Percentiles rank a stretch among this genome's conserved stretches.
These are phyloP conservation scores for Trifolium subterraneum DNA, from an alignment of 306 rosid species.

Conservation along the genomic window DNA sequence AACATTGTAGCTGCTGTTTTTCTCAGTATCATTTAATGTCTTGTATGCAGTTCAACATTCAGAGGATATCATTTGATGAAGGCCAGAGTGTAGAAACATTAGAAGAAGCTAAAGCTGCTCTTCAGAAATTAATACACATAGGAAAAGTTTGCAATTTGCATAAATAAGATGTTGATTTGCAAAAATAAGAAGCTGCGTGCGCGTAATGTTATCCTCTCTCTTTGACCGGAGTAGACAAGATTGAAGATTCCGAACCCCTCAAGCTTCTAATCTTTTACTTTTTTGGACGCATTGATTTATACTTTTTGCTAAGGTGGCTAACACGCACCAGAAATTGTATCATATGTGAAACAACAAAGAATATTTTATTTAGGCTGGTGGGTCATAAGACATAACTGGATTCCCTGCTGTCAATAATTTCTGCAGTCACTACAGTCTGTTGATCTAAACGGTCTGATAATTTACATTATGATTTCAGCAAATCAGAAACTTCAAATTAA, in stretches of 20 bases:
- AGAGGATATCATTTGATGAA: slow-evolving; percentile 89
- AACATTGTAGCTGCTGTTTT: slow-evolving; percentile 19
- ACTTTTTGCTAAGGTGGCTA: slow-evolving; percentile 10
- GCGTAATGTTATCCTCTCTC: slow-evolving; percentile 10
- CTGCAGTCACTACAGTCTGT: not conserved
- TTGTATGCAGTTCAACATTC: slow-evolving; percentile 83
- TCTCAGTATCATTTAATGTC: not conserved
- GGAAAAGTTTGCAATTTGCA: slow-evolving; percentile 74
- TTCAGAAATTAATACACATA: slow-evolving; percentile 74
- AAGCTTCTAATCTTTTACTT: slow-evolving; percentile 38
- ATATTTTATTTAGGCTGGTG: slow-evolving; percentile 19
- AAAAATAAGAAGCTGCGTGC: slow-evolving; percentile 46
- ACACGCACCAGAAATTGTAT: slow-evolving; percentile 42
- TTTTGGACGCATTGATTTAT: slow-evolving; percentile 38
- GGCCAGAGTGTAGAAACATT: slow-evolving; percentile 88
- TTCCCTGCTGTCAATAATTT: not conserved
- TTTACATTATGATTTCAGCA: not conserved
- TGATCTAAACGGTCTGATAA: not conserved
- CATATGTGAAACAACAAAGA: slow-evolving; percentile 38
- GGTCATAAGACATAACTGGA: not conserved
- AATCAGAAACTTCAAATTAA: not conserved
- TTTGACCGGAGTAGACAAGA: slow-evolving; percentile 1
- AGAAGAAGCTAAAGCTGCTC: slow-evolving; percentile 96
- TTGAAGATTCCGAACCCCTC: not conserved
- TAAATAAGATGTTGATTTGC: slow-evolving; percentile 55